phyloP scores from a whole-genome alignment of 805 yeast species.

The Ogataea dorogensis region DNA sequence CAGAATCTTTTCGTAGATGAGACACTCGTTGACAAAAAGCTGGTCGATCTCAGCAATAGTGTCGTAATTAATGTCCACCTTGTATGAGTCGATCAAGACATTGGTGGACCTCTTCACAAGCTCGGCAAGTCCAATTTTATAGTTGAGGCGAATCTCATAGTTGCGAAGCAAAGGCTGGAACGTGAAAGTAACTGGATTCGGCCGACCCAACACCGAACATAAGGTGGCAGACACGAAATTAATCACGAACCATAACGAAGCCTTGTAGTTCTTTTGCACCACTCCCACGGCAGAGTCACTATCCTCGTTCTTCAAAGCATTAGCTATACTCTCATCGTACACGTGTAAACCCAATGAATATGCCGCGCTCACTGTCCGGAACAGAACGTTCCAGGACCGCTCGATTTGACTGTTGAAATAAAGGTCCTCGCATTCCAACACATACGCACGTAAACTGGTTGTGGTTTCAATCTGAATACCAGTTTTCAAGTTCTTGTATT shows the following conservation, averaged over 20 bases:
- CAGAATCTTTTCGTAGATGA: constrained; percentile 34
- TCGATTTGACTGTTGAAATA: constrained; percentile 49
- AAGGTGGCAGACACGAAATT: constrained; percentile 47
- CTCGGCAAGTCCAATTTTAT: constrained; percentile 50
- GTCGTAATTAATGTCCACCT: constrained; percentile 42
- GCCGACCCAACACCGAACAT: constrained; percentile 52
- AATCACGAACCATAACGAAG: constrained; percentile 51
- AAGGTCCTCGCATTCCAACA: constrained; percentile 50
- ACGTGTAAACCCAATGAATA: constrained; percentile 54
- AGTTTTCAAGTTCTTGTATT: constrained; percentile 44
- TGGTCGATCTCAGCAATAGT: constrained; percentile 41
- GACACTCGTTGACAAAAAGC: constrained; percentile 43
- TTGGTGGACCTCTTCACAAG: constrained; percentile 47
- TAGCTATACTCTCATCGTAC: constrained; percentile 33
- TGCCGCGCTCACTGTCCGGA: constrained; percentile 48
- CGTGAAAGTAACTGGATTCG: constrained; percentile 49
- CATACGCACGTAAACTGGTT: constrained; percentile 47
- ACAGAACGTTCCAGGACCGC: constrained; percentile 51
- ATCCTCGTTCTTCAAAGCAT: constrained; percentile 31
- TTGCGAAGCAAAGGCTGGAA: constrained; percentile 34
- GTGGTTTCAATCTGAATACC: constrained; percentile 48
- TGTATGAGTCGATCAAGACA: constrained; percentile 51
- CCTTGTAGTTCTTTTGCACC: constrained; percentile 36
- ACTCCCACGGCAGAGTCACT: constrained; percentile 31
- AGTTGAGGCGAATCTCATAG: constrained; percentile 35